These are phyloP conservation scores for Solanum boliviense DNA, from an alignment of 257 asterid species.

Conservation along the genomic window DNA sequence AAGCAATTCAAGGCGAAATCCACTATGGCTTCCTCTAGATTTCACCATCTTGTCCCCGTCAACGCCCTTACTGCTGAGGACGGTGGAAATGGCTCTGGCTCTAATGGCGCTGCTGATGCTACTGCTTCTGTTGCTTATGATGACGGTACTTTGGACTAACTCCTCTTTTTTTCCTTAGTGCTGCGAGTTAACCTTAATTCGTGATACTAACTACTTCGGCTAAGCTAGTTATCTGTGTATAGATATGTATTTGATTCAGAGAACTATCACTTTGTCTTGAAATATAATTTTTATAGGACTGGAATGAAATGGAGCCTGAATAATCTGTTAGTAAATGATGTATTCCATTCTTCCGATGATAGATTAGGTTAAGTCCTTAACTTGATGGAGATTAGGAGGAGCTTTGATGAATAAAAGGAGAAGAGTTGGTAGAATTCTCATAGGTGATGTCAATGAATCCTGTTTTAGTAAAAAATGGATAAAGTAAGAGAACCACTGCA, in stretches of 20 bases:
- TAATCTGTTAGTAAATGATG: neutral
- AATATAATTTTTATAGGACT: neutral
- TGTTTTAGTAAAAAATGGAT: neutral
- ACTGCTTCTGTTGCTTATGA: slow-evolving; percentile 10
- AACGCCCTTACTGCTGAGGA: slow-evolving; percentile 30
- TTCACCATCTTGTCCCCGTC: slow-evolving; percentile 24
- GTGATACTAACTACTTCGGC: neutral
- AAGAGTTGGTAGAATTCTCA: neutral
- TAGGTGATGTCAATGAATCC: neutral
- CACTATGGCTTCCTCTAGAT: slow-evolving; percentile 16
- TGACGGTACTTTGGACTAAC: slow-evolving; percentile 3
- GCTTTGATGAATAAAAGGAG: neutral
- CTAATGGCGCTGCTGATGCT: slow-evolving; percentile 23
- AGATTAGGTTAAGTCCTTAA: neutral
- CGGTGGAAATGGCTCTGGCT: slow-evolving; percentile 35
- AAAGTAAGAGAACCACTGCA: neutral
- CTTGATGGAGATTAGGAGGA: neutral
- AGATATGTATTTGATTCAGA: neutral
- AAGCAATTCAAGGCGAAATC: neutral
- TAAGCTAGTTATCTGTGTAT: neutral
- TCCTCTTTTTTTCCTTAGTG: neutral
- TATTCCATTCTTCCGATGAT: neutral
- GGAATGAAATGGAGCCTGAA: neutral
- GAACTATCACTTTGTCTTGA: neutral
- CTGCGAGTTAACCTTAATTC: neutral